Percentiles rank a stretch among this genome's conserved stretches.
Evolutionary conservation across 768 basidiomycete species (phyloP).

Genomic region (Suillus americanus): DNA sequence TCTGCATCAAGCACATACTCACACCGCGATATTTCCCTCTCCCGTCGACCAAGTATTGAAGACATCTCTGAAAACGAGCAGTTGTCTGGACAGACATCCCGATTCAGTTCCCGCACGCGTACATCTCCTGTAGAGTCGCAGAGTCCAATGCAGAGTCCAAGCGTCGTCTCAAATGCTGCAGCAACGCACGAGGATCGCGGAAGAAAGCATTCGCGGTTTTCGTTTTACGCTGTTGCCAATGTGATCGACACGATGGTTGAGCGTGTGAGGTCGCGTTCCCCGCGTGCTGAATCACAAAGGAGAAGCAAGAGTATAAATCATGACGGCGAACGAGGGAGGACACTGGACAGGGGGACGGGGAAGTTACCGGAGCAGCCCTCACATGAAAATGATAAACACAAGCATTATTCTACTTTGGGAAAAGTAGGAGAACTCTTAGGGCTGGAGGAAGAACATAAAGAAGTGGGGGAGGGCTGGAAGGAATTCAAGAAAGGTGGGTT

Average conservation of each 20-base stretch:
- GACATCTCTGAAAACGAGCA: conserved; percentile 37
- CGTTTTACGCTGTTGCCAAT: conserved; percentile 48
- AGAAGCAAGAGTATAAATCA: conserved; percentile 14
- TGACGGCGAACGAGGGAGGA: conserved; percentile 25
- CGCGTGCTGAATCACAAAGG: conserved; percentile 17
- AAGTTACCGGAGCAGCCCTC: background rate
- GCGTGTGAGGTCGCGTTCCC: conserved; percentile 46
- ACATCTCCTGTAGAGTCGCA: background rate
- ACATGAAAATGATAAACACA: conserved; percentile 25
- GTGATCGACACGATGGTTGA: conserved; percentile 41
- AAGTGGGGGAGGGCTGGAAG: conserved; percentile 64
- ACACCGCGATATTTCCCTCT: conserved; percentile 15
- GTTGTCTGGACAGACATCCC: conserved; percentile 6
- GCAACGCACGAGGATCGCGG: conserved; percentile 24
- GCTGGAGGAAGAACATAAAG: conserved; percentile 27
- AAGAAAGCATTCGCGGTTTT: conserved; percentile 44
- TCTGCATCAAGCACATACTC: conserved; percentile 9
- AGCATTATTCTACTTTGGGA: background rate
- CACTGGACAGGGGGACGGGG: conserved; percentile 29
- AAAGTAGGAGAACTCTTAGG: conserved; percentile 2
- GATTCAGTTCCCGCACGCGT: conserved; percentile 1
- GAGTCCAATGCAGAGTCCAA: background rate
- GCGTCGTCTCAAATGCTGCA: background rate
- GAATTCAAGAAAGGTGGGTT: conserved; percentile 84
- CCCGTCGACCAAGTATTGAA: conserved; percentile 39